Base-by-base conservation (phyloP, 225 moss, liverwort and hornwort species). In the Bryum argenteum region DNA sequence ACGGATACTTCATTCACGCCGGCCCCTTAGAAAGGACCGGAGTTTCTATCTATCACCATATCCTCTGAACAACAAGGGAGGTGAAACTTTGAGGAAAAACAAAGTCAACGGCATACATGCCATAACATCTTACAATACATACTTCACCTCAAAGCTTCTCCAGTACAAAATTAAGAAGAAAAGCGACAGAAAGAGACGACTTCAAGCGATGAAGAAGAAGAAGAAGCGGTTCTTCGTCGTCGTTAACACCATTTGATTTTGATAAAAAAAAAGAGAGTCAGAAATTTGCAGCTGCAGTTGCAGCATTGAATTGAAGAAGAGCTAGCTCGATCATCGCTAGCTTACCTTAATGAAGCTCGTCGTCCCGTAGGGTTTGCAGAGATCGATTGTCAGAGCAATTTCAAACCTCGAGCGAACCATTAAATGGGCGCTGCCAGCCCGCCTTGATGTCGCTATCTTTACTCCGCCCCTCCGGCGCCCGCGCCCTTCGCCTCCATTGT, bases 371-470 rank as follows among this genome's bases (percentile, higher is more conserved):
- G 48, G 17, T 17, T 48, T 48, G 48, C 63, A 81, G 72, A 62
- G 52, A 3, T 54, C 22, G 39, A 67, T 68, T 26, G 17, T 54
- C 69, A 67, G 64, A 44, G 40, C 64, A 73, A 14, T 73, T 81
- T 73, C 81, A 73, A 77, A 81, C 48, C 12, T 48, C 6, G 63
- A 16, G 50, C 13, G n/a, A n/a, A 3, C 28, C 77, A 81, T 81
- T 77, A 77, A 81, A 47, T 40, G 54, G n/a, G 70, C 60, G 54
- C 77, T 73, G 77, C 81, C n/a, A 73, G 73, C 38, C 20, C 6
- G 70, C 54, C 73, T 54, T 74, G 23, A 81, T 40, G 73, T 38
- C 72, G 0, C 58, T 33, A 52, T 63, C 71, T 54, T 75, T 71
- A 59, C 70, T 70, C 33, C 33, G 5, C n/a, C 48, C 8, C 68